Conservation (phyloP, 176 grass and related monocot species). For the Aegilops umbellulata region DNA sequence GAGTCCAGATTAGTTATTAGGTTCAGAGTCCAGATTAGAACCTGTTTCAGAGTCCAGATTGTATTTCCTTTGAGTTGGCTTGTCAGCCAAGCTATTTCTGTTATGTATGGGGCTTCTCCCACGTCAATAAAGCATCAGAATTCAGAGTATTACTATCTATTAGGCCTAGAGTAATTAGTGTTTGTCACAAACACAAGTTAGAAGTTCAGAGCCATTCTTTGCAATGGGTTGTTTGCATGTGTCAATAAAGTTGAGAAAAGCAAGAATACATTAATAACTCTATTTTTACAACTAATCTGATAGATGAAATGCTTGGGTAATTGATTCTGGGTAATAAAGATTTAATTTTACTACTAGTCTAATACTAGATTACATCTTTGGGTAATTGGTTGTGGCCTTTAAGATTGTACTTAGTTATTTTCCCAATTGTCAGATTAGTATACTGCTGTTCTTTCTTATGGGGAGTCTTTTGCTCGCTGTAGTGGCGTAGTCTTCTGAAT, state of each 20-base stretch:
- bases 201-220: neutral
- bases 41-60: no score
- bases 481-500: neutral
- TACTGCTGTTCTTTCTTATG: neutral
- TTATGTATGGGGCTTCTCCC: no score
- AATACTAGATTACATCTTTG: neutral
- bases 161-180: no score
- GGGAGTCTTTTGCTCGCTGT: neutral
- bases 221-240: neutral
- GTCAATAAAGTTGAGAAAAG: neutral
- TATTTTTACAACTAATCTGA: neutral
- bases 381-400: neutral
- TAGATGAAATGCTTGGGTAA: neutral
- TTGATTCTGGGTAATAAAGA: neutral
- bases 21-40: no score
- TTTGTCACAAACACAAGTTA: neutral
- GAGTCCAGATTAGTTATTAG: no score
- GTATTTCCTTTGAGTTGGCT: no score
- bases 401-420: neutral
- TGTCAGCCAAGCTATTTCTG: no score
- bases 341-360: neutral
- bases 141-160: no score
- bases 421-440: neutral
- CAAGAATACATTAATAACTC: neutral
- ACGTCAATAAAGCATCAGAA: no score